Conservation (phyloP, 2,329 filamentous ascomycete genomes). For the Fusarium haematococcum region DNA sequence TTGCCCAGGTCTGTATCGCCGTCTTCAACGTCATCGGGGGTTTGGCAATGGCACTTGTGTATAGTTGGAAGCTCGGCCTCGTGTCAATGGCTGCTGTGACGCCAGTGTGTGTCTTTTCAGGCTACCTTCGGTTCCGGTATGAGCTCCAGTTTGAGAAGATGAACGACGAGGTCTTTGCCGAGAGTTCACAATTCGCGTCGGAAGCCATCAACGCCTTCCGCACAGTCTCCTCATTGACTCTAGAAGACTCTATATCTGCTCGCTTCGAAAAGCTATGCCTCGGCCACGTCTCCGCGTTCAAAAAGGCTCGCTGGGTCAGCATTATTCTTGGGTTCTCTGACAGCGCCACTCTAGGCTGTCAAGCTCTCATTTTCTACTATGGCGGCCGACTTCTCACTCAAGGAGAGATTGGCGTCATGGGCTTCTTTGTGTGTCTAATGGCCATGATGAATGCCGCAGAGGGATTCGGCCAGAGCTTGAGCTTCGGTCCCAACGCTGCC, state of each 20-base stretch:
- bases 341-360: slow-evolving; percentile 70
- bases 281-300: slow-evolving; percentile 71
- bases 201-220: slow-evolving; percentile 80
- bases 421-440: slow-evolving; percentile 71
- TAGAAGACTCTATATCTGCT: slow-evolving; percentile 73
- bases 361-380: slow-evolving; percentile 76
- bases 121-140: slow-evolving; percentile 65
- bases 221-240: slow-evolving; percentile 76
- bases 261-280: slow-evolving; percentile 71
- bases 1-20: slow-evolving; percentile 72
- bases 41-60: slow-evolving; percentile 75
- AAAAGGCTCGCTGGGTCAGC: slow-evolving; percentile 71
- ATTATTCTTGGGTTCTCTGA: slow-evolving; percentile 77
- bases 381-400: slow-evolving; percentile 68
- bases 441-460: slow-evolving; percentile 72
- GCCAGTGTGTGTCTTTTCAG: slow-evolving; percentile 60
- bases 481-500: slow-evolving; percentile 73
- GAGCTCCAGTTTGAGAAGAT: slow-evolving; percentile 76
- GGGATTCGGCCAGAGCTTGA: slow-evolving; percentile 56
- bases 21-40: slow-evolving; percentile 74
- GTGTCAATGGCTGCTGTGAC: slow-evolving; percentile 72
- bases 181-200: slow-evolving; percentile 79
- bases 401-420: slow-evolving; percentile 59
- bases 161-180: slow-evolving; percentile 75
- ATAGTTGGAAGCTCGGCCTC: slow-evolving; percentile 81